A percentile compares a stretch with the other conserved stretches of the same genome.
Conservation (phyloP, 2,329 filamentous ascomycete genomes). For the Zasmidium angulare region DNA sequence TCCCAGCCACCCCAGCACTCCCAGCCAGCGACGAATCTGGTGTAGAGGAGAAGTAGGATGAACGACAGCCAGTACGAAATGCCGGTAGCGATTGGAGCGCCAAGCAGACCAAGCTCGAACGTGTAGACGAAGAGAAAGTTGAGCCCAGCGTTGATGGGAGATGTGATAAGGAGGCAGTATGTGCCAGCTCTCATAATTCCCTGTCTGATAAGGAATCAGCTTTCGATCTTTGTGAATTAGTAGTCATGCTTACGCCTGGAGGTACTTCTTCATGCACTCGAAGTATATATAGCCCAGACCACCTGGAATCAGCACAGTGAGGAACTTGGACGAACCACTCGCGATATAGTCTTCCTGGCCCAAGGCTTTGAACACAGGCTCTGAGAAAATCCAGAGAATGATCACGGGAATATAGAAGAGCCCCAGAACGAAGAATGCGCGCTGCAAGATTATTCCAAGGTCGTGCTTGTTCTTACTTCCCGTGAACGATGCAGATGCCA, state of each 20-base stretch:
- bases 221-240: not conserved
- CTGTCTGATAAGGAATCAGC: constrained; percentile 36
- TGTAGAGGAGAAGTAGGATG: constrained; percentile 70
- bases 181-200: constrained; percentile 65
- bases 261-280: constrained; percentile 67
- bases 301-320: constrained; percentile 73
- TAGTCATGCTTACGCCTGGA: constrained; percentile 43
- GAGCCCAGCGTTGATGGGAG: constrained; percentile 57
- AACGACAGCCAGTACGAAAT: constrained; percentile 87
- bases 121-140: constrained; percentile 72
- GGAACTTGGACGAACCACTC: constrained; percentile 68
- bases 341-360: constrained; percentile 80
- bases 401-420: constrained; percentile 72
- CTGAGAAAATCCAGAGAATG: constrained; percentile 71
- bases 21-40: constrained; percentile 67
- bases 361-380: constrained; percentile 69
- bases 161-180: constrained; percentile 61
- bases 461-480: constrained; percentile 76
- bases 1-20: constrained; percentile 77
- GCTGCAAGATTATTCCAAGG: constrained; percentile 74
- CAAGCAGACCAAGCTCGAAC: constrained; percentile 69
- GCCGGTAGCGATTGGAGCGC: constrained; percentile 77
- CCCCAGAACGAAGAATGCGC: constrained; percentile 70
- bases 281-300: constrained; percentile 87
- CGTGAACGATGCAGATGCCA: constrained; percentile 80